These are phyloP conservation scores for Spathaspora boniae DNA, from an alignment of 805 yeast genomes.

Conservation along the genomic window DNA sequence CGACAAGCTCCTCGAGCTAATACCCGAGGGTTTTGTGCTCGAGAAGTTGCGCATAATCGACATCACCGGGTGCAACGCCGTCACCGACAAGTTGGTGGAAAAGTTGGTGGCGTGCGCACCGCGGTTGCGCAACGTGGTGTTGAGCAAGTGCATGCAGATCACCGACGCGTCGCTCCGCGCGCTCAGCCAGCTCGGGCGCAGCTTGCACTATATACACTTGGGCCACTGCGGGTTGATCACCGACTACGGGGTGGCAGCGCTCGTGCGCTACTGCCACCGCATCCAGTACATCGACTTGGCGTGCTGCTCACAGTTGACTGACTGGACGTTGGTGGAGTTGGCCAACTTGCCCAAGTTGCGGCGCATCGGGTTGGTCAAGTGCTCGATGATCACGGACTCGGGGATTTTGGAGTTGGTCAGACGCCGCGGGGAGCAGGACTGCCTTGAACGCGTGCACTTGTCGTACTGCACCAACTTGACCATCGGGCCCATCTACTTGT, in stretches of 20 bases:
- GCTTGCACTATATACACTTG: constrained; percentile 83
- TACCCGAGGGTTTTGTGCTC: constrained; percentile 46
- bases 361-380: constrained; percentile 91
- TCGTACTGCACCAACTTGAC: constrained; percentile 85
- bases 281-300: constrained; percentile 93
- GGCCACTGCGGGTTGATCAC: constrained; percentile 93
- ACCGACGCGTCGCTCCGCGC: constrained; percentile 78
- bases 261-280: constrained; percentile 76
- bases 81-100: constrained; percentile 77
- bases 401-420: constrained; percentile 71
- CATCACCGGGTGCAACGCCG: constrained; percentile 75
- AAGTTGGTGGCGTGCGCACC: constrained; percentile 76
- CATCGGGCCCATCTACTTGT: constrained; percentile 68
- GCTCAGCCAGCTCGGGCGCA: constrained; percentile 69
- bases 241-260: constrained; percentile 75
- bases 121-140: constrained; percentile 76
- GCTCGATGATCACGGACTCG: constrained; percentile 80
- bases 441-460: constrained; percentile 88
- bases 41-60: constrained; percentile 79
- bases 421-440: constrained; percentile 68
- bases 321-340: constrained; percentile 72
- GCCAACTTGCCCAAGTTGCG: constrained; percentile 75
- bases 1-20: constrained; percentile 56
- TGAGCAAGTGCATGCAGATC: constrained; percentile 83
- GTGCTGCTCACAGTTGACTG: constrained; percentile 86